Percentiles rank a stretch among this genome's conserved stretches.
Conservation (phyloP, 1,284 basidiomycete species). For the Sporisorium graminicola region DNA sequence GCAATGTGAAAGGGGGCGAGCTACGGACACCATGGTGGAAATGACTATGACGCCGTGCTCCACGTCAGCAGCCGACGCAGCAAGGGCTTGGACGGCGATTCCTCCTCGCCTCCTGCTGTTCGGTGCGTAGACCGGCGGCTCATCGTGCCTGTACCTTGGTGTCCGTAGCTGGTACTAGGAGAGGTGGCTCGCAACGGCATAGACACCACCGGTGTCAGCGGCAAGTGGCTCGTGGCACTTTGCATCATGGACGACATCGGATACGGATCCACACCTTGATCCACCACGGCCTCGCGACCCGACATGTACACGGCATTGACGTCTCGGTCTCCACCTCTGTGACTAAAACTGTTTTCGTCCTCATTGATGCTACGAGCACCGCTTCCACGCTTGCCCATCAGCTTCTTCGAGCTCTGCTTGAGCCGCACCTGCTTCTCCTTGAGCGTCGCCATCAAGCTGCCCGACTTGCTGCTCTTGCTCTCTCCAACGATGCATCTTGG, state of each 20-base stretch:
- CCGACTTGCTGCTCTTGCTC: background rate
- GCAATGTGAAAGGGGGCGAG: background rate
- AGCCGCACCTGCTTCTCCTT: constrained; percentile 43
- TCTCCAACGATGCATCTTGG: constrained; percentile 11
- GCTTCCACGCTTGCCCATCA: constrained; percentile 27
- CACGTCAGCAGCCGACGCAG: constrained; percentile 39
- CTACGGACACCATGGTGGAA: background rate
- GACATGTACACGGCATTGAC: background rate
- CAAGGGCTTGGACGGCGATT: constrained; percentile 29
- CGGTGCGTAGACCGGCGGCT: constrained; percentile 15
- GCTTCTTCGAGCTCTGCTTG: constrained; percentile 30
- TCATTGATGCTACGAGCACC: constrained; percentile 1
- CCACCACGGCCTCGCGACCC: background rate
- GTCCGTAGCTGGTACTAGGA: background rate
- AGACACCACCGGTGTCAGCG: background rate
- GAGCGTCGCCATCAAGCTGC: constrained; percentile 42
- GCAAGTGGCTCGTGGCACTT: background rate
- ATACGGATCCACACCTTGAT: background rate
- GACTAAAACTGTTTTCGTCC: background rate
- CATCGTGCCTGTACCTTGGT: background rate
- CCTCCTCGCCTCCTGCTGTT: constrained; percentile 10
- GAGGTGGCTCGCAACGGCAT: background rate
- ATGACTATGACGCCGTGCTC: constrained; percentile 20
- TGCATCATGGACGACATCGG: background rate
- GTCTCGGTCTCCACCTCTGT: background rate